phyloP scores from a whole-genome alignment of 306 rosid species.

The Arachis stenosperma region DNA sequence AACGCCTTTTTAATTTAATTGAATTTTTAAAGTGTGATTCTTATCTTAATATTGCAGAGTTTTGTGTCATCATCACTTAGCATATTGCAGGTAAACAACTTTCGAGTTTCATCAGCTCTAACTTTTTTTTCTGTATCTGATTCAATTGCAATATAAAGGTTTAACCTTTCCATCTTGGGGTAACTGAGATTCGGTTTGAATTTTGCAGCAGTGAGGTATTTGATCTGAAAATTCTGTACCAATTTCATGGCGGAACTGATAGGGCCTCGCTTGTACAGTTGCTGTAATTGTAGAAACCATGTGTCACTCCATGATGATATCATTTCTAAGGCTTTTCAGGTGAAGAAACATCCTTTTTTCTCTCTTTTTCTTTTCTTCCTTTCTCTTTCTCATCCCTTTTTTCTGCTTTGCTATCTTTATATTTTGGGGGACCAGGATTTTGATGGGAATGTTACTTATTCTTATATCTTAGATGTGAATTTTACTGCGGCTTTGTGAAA shows the following conservation, averaged over 20 bases:
- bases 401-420: constrained; percentile 13
- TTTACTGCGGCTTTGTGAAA: constrained; percentile 16
- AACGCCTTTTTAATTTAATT: constrained; percentile 34
- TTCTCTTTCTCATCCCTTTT: not conserved
- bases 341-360: constrained; percentile 41
- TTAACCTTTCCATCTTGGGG: constrained; percentile 19
- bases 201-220: constrained; percentile 43
- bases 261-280: constrained; percentile 93
- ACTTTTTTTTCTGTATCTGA: constrained; percentile 13
- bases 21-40: constrained; percentile 18
- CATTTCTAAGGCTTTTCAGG: constrained; percentile 97
- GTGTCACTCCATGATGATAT: constrained; percentile 96
- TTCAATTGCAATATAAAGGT: constrained; percentile 1
- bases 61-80: constrained; percentile 48
- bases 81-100: constrained; percentile 54
- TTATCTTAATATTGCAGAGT: constrained; percentile 56
- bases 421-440: constrained; percentile 5
- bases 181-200: not conserved
- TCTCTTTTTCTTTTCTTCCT: not conserved
- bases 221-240: constrained; percentile 35
- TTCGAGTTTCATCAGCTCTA: not conserved
- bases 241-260: constrained; percentile 76
- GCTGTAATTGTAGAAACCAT: constrained; percentile 94
- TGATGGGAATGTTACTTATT: constrained; percentile 2
- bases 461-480: constrained; percentile 21